Percentiles rank a stretch among this genome's conserved stretches.
Evolutionary conservation across 345 rosid genomes (phyloP).

Genomic region (Citrus australasica): DNA sequence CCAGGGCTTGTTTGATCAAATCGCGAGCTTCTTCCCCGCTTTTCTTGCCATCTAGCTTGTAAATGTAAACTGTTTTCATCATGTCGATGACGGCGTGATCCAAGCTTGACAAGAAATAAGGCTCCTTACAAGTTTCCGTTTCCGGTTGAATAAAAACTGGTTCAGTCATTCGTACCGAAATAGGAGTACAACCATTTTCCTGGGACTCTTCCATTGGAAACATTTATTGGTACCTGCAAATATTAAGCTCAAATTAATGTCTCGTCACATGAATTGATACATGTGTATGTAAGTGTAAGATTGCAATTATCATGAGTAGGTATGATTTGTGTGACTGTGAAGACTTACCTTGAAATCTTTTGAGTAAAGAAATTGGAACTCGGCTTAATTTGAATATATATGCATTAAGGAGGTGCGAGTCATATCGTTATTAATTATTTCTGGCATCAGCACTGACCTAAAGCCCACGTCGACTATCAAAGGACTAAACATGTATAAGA

Average conservation of each 20-base stretch:
- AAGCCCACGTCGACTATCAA: neutral
- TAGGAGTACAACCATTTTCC: neutral
- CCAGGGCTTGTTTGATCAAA: constrained; percentile 18
- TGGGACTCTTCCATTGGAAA: neutral
- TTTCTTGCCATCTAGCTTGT: neutral
- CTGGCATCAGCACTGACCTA: neutral
- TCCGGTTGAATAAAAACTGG: neutral
- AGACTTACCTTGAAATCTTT: neutral
- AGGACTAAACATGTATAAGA: neutral
- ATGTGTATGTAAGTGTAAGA: neutral
- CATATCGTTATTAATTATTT: neutral
- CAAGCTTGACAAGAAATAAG: constrained; percentile 18
- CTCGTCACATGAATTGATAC: neutral
- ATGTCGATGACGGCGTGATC: constrained; percentile 14
- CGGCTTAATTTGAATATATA: neutral
- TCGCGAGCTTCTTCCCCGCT: constrained; percentile 5
- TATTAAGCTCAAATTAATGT: neutral
- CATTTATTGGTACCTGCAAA: neutral
- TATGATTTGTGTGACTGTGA: neutral
- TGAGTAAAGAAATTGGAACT: neutral
- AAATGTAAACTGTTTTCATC: constrained; percentile 13
- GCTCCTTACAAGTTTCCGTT: neutral
- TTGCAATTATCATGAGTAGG: neutral
- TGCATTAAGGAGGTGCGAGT: neutral
- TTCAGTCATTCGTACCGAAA: neutral